These are phyloP conservation scores for Toxoplasma gondii DNA, from an alignment of 169 alveolate genomes.

Conservation along the genomic window DNA sequence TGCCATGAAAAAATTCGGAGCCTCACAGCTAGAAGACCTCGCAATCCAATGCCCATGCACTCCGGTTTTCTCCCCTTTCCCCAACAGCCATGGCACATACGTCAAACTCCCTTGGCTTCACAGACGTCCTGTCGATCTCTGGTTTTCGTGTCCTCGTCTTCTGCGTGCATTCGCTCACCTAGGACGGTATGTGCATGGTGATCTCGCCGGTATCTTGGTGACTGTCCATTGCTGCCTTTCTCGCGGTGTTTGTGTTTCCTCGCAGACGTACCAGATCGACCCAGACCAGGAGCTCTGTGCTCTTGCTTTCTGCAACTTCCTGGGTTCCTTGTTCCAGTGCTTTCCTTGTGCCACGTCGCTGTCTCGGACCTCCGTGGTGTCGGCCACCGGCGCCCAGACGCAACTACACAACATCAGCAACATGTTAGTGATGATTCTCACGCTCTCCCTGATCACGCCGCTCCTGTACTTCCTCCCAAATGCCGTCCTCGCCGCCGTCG, in stretches of 20 bases:
- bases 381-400: slow-evolving; percentile 57
- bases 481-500: slow-evolving; percentile 71
- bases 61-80: background rate
- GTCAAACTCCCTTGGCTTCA: too few species aligned
- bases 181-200: background rate
- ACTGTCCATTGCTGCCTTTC: background rate
- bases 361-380: slow-evolving; percentile 65
- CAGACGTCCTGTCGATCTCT: too few species aligned
- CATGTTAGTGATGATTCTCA: slow-evolving; percentile 55
- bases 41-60: background rate
- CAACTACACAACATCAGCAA: slow-evolving; percentile 62
- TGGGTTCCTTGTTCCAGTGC: slow-evolving; percentile 72
- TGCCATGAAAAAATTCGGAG: too few species aligned
- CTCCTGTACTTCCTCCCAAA: slow-evolving; percentile 62
- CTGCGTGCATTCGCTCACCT: background rate
- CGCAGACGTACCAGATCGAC: slow-evolving; percentile 64
- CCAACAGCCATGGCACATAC: background rate
- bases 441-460: slow-evolving; percentile 70
- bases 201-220: background rate
- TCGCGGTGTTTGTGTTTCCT: background rate
- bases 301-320: slow-evolving; percentile 48
- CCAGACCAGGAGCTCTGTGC: slow-evolving; percentile 70
- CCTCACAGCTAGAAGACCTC: too few species aligned
- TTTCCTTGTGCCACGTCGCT: slow-evolving; percentile 71
- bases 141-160: background rate